Evolutionary conservation across 352 stramenopile genomes (phyloP).

Genomic region (Phytophthora citrophthora): DNA sequence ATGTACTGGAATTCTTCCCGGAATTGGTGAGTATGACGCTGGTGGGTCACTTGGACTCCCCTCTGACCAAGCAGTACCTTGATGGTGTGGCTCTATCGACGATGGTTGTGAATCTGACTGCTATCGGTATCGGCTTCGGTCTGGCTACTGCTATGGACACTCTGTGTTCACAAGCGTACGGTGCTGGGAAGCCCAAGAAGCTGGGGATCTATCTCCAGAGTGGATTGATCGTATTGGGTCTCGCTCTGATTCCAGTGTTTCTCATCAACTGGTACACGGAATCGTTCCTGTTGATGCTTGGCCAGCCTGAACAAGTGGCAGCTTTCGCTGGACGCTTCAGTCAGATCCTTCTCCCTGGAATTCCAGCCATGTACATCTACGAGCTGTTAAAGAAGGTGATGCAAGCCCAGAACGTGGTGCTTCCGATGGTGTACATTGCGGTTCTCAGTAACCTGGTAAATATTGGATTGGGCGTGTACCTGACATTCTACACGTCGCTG

Average conservation of each 20-base stretch:
- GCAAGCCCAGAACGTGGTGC: conserved; percentile 87
- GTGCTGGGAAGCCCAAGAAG: conserved; percentile 67
- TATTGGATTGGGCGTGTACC: conserved; percentile 67
- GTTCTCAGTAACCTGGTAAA: conserved; percentile 83
- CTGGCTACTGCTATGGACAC: conserved; percentile 90
- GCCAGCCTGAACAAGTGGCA: conserved; percentile 70
- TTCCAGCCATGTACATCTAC: conserved; percentile 88
- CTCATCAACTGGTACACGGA: conserved; percentile 81
- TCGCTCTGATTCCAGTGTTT: conserved; percentile 65
- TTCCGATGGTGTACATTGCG: conserved; percentile 84
- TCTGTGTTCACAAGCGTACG: conserved; percentile 85
- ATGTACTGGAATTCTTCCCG: conserved; percentile 77
- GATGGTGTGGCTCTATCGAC: conserved; percentile 70
- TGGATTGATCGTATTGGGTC: conserved; percentile 67
- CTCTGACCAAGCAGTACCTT: conserved; percentile 73
- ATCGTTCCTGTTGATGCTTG: conserved; percentile 63
- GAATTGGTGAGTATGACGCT: conserved; percentile 69
- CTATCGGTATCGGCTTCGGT: conserved; percentile 75
- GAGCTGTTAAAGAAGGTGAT: conserved; percentile 88
- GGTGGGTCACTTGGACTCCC: conserved; percentile 75
- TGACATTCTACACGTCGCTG: conserved; percentile 81
- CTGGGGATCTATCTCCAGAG: conserved; percentile 90
- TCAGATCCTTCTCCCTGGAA: conserved; percentile 60
- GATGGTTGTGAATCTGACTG: conserved; percentile 88
- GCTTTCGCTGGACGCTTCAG: conserved; percentile 76